phyloP scores from a whole-genome alignment of 1,284 basidiomycete genomes.

The Austropuccinia psidii region DNA sequence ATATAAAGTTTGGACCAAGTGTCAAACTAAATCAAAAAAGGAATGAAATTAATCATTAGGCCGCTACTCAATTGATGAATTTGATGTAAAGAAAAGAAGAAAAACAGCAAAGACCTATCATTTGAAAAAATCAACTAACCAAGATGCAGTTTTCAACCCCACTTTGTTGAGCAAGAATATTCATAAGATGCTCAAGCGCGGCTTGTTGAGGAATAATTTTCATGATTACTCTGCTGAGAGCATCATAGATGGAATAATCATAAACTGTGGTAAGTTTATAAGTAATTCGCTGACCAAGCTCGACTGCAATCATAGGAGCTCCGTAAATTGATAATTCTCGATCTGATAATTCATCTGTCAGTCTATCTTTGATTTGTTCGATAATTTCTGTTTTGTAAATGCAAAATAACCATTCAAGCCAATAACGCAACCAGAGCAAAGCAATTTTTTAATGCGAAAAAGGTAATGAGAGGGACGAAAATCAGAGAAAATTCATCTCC shows the following conservation, averaged over 20 bases:
- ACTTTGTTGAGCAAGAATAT: slow-evolving; percentile 61
- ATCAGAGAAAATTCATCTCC: slow-evolving; percentile 19
- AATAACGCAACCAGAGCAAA: slow-evolving; percentile 71
- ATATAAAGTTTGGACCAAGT: slow-evolving; percentile 75
- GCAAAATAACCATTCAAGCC: slow-evolving; percentile 62
- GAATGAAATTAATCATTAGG: slow-evolving; percentile 70
- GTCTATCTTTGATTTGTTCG: slow-evolving; percentile 57
- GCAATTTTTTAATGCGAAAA: neutral
- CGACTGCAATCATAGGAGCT: slow-evolving; percentile 40
- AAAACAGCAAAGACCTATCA: too few species aligned
- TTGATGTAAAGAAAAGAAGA: neutral
- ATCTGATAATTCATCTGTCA: slow-evolving; percentile 55
- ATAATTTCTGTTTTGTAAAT: slow-evolving; percentile 46
- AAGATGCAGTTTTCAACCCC: slow-evolving; percentile 1
- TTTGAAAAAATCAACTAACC: neutral
- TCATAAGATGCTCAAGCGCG: slow-evolving; percentile 69
- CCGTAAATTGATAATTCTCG: slow-evolving; percentile 38
- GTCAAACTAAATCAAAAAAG: slow-evolving; percentile 90
- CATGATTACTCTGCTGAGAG: slow-evolving; percentile 66
- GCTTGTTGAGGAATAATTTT: slow-evolving; percentile 59
- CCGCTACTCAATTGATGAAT: neutral
- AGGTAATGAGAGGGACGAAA: neutral
- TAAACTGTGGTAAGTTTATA: slow-evolving; percentile 84
- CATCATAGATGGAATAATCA: slow-evolving; percentile 77
- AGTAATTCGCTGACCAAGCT: slow-evolving; percentile 46